Base-by-base conservation (phyloP, 2,329 filamentous ascomycete genomes). In the Myrmaecium sp. region DNA sequence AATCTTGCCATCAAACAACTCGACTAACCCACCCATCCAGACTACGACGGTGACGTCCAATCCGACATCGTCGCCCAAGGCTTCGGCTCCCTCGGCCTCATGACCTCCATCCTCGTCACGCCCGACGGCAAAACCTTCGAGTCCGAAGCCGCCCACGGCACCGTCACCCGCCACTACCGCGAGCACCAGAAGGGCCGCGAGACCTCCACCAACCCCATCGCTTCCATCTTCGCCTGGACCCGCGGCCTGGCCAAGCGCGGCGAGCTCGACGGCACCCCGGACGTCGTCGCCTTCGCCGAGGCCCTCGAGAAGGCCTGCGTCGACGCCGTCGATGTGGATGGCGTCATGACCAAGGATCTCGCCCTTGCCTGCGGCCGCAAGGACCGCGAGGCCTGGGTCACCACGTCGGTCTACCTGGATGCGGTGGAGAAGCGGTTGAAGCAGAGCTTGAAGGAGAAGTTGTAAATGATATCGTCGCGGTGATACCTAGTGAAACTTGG, bases 41-140 rank as follows among this genome's bases (percentile, higher is more conserved):
- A 95, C 73, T 94, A 95, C 63, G 89, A 95, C 47, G 89, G 89
- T 56, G 89, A 98, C 47, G 89, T 98, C 37, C 89, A 95, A 63
- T 94, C 84, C 53, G 89, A 98, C 54, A 86, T 95, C 45, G 81
- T 98, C 36, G 89, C 89, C 32, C 89, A 98, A 61, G 89, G 89
- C 40, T 98, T 95, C 59, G 89, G 89, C 49, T 94, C 84, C 36
- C 77, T 98, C 24, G 89, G 89, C 47, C 76, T 98, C 46, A 95
- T 95, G 89, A 95, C 89, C 46, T 94, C 84, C 16, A 82, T 93
- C 36, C 78, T 95, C 42, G 82, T 93, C 59, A 95, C 89, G 32
- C 89, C 89, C 30, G 82, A 92, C 55, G 89, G 89, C 54, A 82
- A 89, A 63, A 91, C 84, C 7, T 95, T 92, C 56, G 89, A 95